Conservation (phyloP, 2,329 filamentous ascomycete species). For the Ophiosphaerella herpotricha region DNA sequence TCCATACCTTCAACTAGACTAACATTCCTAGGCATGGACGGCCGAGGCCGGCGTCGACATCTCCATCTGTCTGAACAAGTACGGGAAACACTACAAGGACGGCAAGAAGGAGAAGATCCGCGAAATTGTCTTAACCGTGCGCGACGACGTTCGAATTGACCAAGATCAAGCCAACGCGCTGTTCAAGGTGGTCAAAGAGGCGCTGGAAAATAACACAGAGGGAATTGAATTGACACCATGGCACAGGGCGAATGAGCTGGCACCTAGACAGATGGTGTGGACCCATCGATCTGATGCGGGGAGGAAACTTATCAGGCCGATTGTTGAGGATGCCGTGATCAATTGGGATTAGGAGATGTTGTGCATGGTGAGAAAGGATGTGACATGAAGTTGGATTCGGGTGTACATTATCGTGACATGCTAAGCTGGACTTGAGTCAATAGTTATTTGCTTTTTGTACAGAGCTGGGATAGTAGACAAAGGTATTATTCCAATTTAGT, state of each 20-base stretch:
- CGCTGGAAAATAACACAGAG: slow-evolving; percentile 48
- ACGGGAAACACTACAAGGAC: slow-evolving; percentile 47
- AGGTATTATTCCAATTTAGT: no score
- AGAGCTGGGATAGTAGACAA: no score
- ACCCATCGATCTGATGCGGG: slow-evolving; percentile 48
- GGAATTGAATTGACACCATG: slow-evolving; percentile 50
- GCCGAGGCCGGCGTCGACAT: slow-evolving; percentile 53
- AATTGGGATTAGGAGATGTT: slow-evolving; percentile 41
- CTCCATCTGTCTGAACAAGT: slow-evolving; percentile 53
- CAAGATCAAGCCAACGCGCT: slow-evolving; percentile 50
- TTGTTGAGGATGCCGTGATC: slow-evolving; percentile 52
- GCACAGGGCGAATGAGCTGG: slow-evolving; percentile 50
- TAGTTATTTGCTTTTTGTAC: background rate
- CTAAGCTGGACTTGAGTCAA: no score
- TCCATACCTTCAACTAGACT: background rate
- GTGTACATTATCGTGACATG: no score
- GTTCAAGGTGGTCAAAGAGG: slow-evolving; percentile 47
- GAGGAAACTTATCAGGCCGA: slow-evolving; percentile 52
- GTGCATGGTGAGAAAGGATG: background rate
- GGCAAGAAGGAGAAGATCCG: slow-evolving; percentile 53
- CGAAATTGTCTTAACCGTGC: slow-evolving; percentile 53
- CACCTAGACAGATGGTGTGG: slow-evolving; percentile 54
- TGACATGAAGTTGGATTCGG: background rate
- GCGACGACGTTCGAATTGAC: slow-evolving; percentile 53
- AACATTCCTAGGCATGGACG: slow-evolving; percentile 47